These are phyloP conservation scores for Teunomyces atbi DNA, from an alignment of 805 yeast genomes.

Conservation along the genomic window DNA sequence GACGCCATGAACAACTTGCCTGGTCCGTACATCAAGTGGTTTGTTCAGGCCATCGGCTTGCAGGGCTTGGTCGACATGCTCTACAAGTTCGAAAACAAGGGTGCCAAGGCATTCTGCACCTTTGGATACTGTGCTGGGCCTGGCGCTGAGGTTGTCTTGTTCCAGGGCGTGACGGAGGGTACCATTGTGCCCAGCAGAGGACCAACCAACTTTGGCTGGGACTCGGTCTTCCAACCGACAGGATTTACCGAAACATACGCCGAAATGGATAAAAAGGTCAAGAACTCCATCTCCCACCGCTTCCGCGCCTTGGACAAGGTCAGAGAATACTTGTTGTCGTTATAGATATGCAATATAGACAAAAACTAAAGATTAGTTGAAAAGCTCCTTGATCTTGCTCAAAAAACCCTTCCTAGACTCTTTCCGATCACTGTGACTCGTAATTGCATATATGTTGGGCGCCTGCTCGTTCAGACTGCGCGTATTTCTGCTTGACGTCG, in stretches of 20 bases:
- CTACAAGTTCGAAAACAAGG: conserved; percentile 75
- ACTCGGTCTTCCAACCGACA: conserved; percentile 80
- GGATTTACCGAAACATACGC: conserved; percentile 75
- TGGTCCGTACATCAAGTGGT: conserved; percentile 96
- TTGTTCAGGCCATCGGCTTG: conserved; percentile 70
- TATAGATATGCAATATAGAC: not conserved
- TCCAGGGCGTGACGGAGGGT: conserved; percentile 86
- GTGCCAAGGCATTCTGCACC: conserved; percentile 87
- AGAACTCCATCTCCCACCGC: conserved; percentile 86
- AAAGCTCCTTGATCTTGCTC: conserved; percentile 40
- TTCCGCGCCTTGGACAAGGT: conserved; percentile 77
- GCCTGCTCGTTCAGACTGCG: conserved; percentile 12
- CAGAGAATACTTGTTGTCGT: conserved; percentile 46
- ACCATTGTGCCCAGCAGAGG: conserved; percentile 76
- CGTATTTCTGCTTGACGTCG: conserved; percentile 19
- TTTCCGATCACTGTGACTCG: conserved; percentile 30
- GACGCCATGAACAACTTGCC: conserved; percentile 79
- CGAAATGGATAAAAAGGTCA: conserved; percentile 74
- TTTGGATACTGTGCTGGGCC: conserved; percentile 89
- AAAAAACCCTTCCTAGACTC: conserved; percentile 34
- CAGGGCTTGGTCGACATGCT: conserved; percentile 76
- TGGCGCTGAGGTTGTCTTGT: conserved; percentile 65
- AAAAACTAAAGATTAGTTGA: not conserved
- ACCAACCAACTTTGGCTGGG: conserved; percentile 89
- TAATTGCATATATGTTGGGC: conserved; percentile 31